Evolutionary conservation across 1,284 basidiomycete genomes (phyloP).

Genomic region (Neolentinus lepideus): DNA sequence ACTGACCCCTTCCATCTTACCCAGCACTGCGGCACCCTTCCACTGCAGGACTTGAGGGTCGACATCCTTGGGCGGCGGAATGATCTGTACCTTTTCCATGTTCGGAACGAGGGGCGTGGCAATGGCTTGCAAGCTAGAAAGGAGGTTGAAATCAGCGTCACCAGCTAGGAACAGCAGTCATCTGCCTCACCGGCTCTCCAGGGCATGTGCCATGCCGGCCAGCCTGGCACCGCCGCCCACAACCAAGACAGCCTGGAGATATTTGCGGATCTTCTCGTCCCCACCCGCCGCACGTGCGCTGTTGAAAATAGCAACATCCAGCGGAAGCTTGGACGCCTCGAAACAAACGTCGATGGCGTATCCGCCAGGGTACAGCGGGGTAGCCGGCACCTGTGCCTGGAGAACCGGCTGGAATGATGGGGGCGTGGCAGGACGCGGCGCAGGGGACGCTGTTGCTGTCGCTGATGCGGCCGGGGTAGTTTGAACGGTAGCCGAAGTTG

Average conservation of each 20-base stretch:
- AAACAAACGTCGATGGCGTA: constrained; percentile 66
- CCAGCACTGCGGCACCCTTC: constrained; percentile 95
- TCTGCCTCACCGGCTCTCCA: constrained; percentile 64
- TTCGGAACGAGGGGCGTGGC: constrained; percentile 74
- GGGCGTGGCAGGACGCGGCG: constrained; percentile 5
- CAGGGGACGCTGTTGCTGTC: constrained; percentile 7
- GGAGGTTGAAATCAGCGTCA: constrained; percentile 1
- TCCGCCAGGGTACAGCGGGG: constrained; percentile 6
- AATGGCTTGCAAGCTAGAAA: constrained; percentile 67
- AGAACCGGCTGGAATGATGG: constrained; percentile 3
- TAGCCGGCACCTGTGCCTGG: constrained; percentile 8
- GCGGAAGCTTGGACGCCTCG: constrained; percentile 86
- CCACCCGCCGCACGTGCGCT: constrained; percentile 79
- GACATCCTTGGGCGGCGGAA: constrained; percentile 89
- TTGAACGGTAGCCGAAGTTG: constrained; percentile 7
- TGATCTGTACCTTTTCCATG: constrained; percentile 82
- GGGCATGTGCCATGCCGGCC: constrained; percentile 69
- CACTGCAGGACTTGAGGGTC: constrained; percentile 87
- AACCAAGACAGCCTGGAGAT: constrained; percentile 83
- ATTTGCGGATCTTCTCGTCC: constrained; percentile 87
- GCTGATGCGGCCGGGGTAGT: constrained; percentile 3
- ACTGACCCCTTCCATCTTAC: constrained; percentile 82
- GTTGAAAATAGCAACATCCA: constrained; percentile 94
- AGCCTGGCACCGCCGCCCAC: constrained; percentile 78
- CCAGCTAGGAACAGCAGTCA: background rate